phyloP scores from a whole-genome alignment of 331 rosid species.

The Quercus lobata region DNA sequence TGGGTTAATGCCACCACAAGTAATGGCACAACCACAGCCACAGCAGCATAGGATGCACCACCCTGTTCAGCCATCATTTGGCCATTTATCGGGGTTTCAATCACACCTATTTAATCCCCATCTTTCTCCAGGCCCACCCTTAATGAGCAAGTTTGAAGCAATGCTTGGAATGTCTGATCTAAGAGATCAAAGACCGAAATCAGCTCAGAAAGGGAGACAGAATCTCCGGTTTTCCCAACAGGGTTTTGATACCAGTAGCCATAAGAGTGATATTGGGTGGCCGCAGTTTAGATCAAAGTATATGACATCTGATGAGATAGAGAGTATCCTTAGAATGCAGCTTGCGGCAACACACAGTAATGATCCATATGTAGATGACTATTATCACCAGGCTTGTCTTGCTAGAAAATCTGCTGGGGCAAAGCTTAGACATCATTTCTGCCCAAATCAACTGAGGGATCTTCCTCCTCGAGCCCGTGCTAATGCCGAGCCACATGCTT shows the following conservation, averaged over 20 bases:
- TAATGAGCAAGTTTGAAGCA: constrained; percentile 61
- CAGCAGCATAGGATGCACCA: constrained; percentile 71
- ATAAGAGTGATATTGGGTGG: constrained; percentile 64
- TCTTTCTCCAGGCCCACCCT: constrained; percentile 57
- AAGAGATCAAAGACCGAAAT: constrained; percentile 78
- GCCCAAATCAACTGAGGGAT: constrained; percentile 83
- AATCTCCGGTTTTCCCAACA: constrained; percentile 54
- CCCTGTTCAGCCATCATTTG: constrained; percentile 62
- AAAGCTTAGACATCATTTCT: constrained; percentile 71
- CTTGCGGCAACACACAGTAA: constrained; percentile 92
- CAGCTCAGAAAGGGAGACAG: constrained; percentile 58
- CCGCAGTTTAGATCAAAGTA: constrained; percentile 70
- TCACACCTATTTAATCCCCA: constrained; percentile 61
- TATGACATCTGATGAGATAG: constrained; percentile 85
- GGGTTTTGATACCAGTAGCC: constrained; percentile 58
- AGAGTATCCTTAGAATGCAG: constrained; percentile 84
- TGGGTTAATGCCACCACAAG: constrained; percentile 61
- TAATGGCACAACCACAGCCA: constrained; percentile 63
- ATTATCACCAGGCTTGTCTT: constrained; percentile 86
- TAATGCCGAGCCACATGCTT: constrained; percentile 76
- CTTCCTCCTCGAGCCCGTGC: constrained; percentile 76
- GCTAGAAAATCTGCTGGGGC: constrained; percentile 65
- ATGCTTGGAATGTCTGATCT: constrained; percentile 70
- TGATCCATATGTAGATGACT: constrained; percentile 91
- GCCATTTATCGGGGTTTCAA: constrained; percentile 60